Base-by-base conservation (phyloP, 495 filamentous ascomycete genomes). In the Talaromyces stipitatus region DNA sequence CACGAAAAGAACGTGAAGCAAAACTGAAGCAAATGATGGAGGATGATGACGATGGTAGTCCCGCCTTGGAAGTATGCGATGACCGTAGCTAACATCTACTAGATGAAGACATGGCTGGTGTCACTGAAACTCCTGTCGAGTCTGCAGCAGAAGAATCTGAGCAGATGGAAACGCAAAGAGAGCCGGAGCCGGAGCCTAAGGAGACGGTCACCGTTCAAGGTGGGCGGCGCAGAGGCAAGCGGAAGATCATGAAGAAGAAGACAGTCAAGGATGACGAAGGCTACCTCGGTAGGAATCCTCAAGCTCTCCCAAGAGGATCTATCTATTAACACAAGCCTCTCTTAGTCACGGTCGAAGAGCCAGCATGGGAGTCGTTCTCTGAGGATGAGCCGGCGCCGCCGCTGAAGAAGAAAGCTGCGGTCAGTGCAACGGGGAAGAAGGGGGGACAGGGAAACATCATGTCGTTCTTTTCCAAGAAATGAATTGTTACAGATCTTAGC, bases 401-500 rank as follows among this genome's bases (percentile, higher is more conserved):
- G 16, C 72, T 75, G 38, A 82, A 86, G 61, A 88, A 86, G 67
- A 77, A 81, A 33, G 87, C 81, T 48, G 66, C 63, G 0, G 67
- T 73, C 22, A 72, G 67, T 61, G 72, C 76, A 7, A 67, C 70
- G 50, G 78, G 74, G 4, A 72, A 67, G 12, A 89, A 87, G 62
- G 66, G 79, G 8, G 84, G 83, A 24, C 89, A 95, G 64, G 91
- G 92, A 9, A 96, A 82, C 69, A 96, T 97, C 65, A 95, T 90
- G 89, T 88, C 85, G 2, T 97, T 96, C 72, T 96, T 97, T 73
- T 79, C 77, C 10, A 97, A 96, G 76, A 95, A 92, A 66, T 87
- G 45, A 48, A 9, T 54, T 9, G 29, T 14, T 41, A 8, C 22
- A 18, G 36, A n/a, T n/a, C n/a, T n/a, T n/a, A n/a, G n/a, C n/a